Percentiles rank a stretch among this genome's conserved stretches.
Conservation (phyloP, 2,329 filamentous ascomycete species). For the Aspergillus sp. region DNA sequence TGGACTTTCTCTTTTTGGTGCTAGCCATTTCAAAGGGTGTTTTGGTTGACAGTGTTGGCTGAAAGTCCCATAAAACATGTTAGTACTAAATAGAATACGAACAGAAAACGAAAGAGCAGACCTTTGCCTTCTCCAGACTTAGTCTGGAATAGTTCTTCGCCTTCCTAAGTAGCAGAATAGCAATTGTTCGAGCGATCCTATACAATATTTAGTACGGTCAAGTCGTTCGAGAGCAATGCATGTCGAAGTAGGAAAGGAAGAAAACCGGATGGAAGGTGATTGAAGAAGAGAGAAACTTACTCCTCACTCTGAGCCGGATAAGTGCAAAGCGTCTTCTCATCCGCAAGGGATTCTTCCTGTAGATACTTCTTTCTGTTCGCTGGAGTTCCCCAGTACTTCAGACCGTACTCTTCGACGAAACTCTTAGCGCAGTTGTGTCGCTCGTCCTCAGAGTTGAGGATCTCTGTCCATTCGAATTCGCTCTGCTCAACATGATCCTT, state of each 20-base stretch:
- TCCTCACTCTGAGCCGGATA: conserved; percentile 22
- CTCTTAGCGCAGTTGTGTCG: conserved; percentile 15
- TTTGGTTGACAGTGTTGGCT: too few relatives aligned
- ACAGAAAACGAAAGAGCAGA: background rate
- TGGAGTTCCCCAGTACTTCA: conserved; percentile 25
- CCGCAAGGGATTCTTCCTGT: conserved; percentile 19
- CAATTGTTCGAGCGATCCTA: conserved; percentile 19
- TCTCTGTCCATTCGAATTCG: conserved; percentile 14
- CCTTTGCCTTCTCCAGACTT: background rate
- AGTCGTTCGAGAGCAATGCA: background rate
- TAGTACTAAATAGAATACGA: background rate
- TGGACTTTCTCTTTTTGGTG: background rate
- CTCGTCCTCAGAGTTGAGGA: conserved; percentile 10
- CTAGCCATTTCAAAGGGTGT: background rate
- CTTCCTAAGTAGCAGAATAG: conserved; percentile 22
- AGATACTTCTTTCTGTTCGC: conserved; percentile 21
- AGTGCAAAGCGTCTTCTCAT: conserved; percentile 14
- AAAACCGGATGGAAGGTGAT: background rate
- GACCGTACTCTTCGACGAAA: conserved; percentile 22
- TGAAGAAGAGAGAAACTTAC: conserved; percentile 16
- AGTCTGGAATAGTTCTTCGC: conserved; percentile 10
- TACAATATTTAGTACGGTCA: background rate
- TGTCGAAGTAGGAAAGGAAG: background rate
- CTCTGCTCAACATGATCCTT: conserved; percentile 11
- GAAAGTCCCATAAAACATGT: background rate